These are phyloP conservation scores for Cytospora mali DNA, from an alignment of 2,329 filamentous ascomycete species.

Conservation along the genomic window DNA sequence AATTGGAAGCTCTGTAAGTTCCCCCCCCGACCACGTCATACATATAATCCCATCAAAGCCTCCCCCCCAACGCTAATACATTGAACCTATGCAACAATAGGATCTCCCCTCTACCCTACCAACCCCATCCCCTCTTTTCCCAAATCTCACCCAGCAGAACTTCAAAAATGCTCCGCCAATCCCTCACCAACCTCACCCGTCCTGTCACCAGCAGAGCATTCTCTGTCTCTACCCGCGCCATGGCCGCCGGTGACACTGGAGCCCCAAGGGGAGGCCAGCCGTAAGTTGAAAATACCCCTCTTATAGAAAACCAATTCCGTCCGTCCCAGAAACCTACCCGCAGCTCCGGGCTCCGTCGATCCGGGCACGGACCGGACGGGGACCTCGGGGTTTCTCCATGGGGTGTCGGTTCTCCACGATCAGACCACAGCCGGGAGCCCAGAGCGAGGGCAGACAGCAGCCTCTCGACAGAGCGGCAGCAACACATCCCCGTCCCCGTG, in stretches of 20 bases:
- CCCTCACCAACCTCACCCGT: constrained; percentile 56
- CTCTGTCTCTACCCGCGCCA: constrained; percentile 63
- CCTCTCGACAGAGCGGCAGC: too few species aligned
- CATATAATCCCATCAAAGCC: not conserved
- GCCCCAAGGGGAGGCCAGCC: constrained; percentile 55
- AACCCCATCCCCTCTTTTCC: not conserved
- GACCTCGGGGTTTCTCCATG: not conserved
- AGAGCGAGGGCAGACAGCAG: not conserved
- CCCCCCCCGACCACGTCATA: constrained; percentile 17
- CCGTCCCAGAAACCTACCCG: not conserved
- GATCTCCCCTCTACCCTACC: constrained; percentile 1
- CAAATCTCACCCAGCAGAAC: constrained; percentile 3
- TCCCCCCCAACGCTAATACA: constrained; percentile 7
- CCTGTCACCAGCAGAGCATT: constrained; percentile 61
- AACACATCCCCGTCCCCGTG: not conserved
- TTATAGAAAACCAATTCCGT: constrained; percentile 1
- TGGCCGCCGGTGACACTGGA: constrained; percentile 73
- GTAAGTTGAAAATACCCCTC: constrained; percentile 43
- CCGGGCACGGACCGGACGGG: not conserved
- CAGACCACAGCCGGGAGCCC: not conserved
- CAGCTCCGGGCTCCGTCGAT: not conserved
- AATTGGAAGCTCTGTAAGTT: constrained; percentile 27
- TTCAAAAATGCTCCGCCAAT: constrained; percentile 68
- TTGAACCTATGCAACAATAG: not conserved
- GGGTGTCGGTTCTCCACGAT: too few species aligned